These are phyloP conservation scores for Mycena haematopus DNA, from an alignment of 768 basidiomycete genomes.

Conservation along the genomic window DNA sequence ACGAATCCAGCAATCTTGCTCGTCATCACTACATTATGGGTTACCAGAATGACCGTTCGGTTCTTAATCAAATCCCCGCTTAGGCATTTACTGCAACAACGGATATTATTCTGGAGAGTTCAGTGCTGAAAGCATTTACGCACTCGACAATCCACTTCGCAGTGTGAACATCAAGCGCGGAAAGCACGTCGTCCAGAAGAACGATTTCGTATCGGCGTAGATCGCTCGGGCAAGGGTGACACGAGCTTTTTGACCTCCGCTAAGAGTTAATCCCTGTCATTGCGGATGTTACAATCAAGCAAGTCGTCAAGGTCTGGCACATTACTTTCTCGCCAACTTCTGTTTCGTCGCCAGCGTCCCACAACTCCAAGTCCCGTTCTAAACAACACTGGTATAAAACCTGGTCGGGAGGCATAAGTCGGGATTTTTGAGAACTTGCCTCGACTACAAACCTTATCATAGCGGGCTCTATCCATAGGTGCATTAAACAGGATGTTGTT, in stretches of 20 bases:
- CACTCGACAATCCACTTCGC: slow-evolving; percentile 78
- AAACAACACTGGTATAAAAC: slow-evolving; percentile 68
- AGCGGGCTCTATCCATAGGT: slow-evolving; percentile 76
- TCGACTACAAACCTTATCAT: slow-evolving; percentile 58
- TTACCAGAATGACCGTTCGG: slow-evolving; percentile 86
- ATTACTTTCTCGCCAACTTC: slow-evolving; percentile 79
- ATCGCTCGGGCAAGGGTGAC: slow-evolving; percentile 55
- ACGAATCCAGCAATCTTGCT: slow-evolving; percentile 62
- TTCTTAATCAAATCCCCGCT: slow-evolving; percentile 77
- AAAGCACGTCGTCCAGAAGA: slow-evolving; percentile 75
- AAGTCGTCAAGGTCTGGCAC: too few species aligned
- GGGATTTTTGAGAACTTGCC: too few species aligned
- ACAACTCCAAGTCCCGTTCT: slow-evolving; percentile 72
- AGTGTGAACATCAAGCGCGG: slow-evolving; percentile 75
- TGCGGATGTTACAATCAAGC: too few species aligned
- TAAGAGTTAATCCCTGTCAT: too few species aligned
- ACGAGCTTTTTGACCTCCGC: slow-evolving; percentile 56
- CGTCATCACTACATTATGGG: slow-evolving; percentile 50
- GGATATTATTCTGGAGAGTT: not conserved
- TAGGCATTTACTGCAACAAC: slow-evolving; percentile 62
- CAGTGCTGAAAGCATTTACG: not conserved
- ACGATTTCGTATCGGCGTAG: slow-evolving; percentile 63
- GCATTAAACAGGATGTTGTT: slow-evolving; percentile 87
- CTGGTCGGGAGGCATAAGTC: too few species aligned
- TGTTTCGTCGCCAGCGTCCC: slow-evolving; percentile 70